phyloP scores from a whole-genome alignment of 257 asterid species.

The Vinca minor region DNA sequence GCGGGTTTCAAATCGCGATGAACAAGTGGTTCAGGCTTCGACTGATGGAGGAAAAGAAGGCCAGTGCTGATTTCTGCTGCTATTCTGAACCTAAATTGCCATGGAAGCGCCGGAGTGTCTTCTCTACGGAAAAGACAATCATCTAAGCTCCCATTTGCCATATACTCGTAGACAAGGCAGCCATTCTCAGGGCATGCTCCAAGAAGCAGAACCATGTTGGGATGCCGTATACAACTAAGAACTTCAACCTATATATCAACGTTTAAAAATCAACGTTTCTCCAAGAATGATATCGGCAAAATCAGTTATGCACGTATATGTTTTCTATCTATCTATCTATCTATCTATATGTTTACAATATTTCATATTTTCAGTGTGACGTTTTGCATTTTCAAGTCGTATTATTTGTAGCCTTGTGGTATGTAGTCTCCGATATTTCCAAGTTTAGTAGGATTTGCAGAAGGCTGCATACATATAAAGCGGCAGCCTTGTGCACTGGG shows the following conservation, averaged over 20 bases:
- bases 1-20: conserved; percentile 85
- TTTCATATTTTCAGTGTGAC: not conserved
- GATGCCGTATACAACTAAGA: conserved; percentile 79
- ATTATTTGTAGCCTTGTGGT: not conserved
- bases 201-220: conserved; percentile 94
- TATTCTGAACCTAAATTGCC: conserved; percentile 78
- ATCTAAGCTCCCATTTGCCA: no score
- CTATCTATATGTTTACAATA: not conserved
- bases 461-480: no score
- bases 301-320: not conserved
- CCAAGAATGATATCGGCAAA: not conserved
- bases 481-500: no score
- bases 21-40: conserved; percentile 88
- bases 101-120: conserved; percentile 59
- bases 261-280: not conserved
- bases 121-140: conserved; percentile 62
- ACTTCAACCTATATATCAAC: conserved; percentile 69
- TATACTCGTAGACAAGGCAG: no score
- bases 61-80: conserved; percentile 85
- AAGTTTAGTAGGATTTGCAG: not conserved
- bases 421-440: not conserved
- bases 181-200: conserved; percentile 97
- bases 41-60: conserved; percentile 83
- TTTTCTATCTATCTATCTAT: no score
- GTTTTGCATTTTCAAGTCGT: not conserved